These are phyloP conservation scores for Phialophora macrospora DNA, from an alignment of 2,329 filamentous ascomycete genomes.

Conservation along the genomic window DNA sequence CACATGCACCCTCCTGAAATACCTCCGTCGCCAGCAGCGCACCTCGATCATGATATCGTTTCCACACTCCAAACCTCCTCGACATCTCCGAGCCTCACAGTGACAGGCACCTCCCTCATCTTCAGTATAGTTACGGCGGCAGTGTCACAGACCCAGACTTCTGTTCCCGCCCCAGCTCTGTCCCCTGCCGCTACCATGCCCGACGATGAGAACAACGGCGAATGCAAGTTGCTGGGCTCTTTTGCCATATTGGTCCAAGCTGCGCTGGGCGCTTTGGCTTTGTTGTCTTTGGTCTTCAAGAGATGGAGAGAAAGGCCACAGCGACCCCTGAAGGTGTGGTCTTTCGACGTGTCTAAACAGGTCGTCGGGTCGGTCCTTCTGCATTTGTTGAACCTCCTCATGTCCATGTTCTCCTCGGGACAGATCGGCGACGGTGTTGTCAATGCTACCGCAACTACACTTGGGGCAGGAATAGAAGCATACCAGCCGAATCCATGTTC, in stretches of 20 bases:
- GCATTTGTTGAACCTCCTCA: conserved; percentile 89
- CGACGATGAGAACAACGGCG: conserved; percentile 62
- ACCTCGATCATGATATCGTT: conserved; percentile 24
- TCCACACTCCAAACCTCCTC: conserved; percentile 16
- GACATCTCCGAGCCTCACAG: conserved; percentile 11
- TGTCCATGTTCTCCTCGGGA: conserved; percentile 93
- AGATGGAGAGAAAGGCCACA: conserved; percentile 90
- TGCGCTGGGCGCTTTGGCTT: conserved; percentile 79
- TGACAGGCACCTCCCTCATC: conserved; percentile 26
- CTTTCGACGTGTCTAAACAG: conserved; percentile 96
- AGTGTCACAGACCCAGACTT: conserved; percentile 14
- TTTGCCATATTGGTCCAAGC: conserved; percentile 91
- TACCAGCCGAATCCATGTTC: conserved; percentile 91
- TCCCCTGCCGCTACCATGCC: conserved; percentile 37
- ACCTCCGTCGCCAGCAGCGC: conserved; percentile 13
- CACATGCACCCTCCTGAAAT: conserved; percentile 31
- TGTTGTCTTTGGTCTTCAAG: conserved; percentile 89
- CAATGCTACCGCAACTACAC: conserved; percentile 46
- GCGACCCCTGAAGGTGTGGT: conserved; percentile 93
- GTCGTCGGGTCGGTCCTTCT: conserved; percentile 91
- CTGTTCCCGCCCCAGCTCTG: conserved; percentile 16
- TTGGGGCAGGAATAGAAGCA: conserved; percentile 52
- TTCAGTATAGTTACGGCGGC: conserved; percentile 33
- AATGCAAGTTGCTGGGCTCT: conserved; percentile 85
- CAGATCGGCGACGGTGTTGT: conserved; percentile 61